Evolutionary conservation across 208 protist genomes (phyloP), one percentile per base, ranked within the genome.

Genomic region (Leishmania guyanensis): DNA sequence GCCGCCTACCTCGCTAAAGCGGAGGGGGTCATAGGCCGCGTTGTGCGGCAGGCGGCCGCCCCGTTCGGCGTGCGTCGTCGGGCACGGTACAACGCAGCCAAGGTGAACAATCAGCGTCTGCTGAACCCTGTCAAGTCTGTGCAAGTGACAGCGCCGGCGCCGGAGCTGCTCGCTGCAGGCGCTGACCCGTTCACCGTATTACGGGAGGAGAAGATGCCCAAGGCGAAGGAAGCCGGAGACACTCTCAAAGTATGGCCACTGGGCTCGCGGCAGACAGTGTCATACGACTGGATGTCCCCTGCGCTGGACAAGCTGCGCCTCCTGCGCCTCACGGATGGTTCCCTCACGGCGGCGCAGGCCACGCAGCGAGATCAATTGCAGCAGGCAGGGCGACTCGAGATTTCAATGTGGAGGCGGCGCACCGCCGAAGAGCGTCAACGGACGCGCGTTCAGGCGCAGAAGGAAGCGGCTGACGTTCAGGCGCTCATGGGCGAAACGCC

Each of bases 341-440:
- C 74, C 20, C 50, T 93, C 72, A 97, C 93, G 26, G 87, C 91
- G 9, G 85, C 91, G 73, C 78, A 86, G 43, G 80, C 85, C 58
- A 65, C 74, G 54, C 91, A 94, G 85, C 78, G 93, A 53, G 72
- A 88, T 64, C 79, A 74, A 54, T 69, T 95, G 70, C 80, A 78
- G 2, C 69, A 43, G 9, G 46, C 39, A 65, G 89, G 76, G 2
- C 84, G 90, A 26, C 78, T 94, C 60, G 92, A 97, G 83, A 75
- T 97, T 10, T 96, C 94, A 26, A 91, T 97, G 36, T 96, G 92
- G 92, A 87, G 94, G 12, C 87, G 86, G 5, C 84, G 87, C 53
- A 87, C 83, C 1, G 33, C 75, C 29, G 87, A 85, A 58, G 94
- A 97, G 84, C 62, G 74, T 22, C 74, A 87, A 68, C 78, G 53